phyloP scores from a whole-genome alignment of 148 eudicot species.

The Bassia scoparia region DNA sequence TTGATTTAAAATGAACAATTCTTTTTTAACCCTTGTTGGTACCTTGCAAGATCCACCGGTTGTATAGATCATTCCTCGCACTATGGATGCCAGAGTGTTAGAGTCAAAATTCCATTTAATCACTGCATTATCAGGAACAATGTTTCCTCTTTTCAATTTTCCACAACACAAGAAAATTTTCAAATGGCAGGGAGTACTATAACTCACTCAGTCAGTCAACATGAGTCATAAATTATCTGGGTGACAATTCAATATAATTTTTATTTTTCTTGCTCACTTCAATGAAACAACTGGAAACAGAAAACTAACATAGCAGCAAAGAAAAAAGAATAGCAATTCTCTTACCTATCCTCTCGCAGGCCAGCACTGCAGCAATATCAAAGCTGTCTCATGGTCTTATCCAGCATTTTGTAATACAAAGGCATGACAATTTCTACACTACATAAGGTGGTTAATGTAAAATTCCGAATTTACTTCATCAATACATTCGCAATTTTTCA shows the following conservation, averaged over 20 bases:
- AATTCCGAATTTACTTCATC: not conserved
- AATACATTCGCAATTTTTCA: slow-evolving; percentile 4
- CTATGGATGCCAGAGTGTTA: not conserved
- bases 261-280: not conserved
- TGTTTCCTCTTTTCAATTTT: not conserved
- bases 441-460: not conserved
- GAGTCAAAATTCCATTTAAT: not conserved
- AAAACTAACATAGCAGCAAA: not conserved
- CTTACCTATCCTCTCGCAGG: not conserved
- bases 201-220: not conserved
- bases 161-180: not conserved
- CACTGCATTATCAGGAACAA: not conserved
- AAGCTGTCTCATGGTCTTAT: not conserved
- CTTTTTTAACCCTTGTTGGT: too few species aligned
- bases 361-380: not conserved
- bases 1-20: too few species aligned
- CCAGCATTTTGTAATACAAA: not conserved
- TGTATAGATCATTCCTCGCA: too few species aligned
- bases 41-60: too few species aligned
- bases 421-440: not conserved
- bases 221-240: not conserved
- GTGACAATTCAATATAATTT: not conserved
- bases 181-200: too few species aligned
- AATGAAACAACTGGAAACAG: not conserved
- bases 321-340: not conserved